Conservation (phyloP, 1,139 yeast genomes). For the Yamadazyma trypodendri region DNA sequence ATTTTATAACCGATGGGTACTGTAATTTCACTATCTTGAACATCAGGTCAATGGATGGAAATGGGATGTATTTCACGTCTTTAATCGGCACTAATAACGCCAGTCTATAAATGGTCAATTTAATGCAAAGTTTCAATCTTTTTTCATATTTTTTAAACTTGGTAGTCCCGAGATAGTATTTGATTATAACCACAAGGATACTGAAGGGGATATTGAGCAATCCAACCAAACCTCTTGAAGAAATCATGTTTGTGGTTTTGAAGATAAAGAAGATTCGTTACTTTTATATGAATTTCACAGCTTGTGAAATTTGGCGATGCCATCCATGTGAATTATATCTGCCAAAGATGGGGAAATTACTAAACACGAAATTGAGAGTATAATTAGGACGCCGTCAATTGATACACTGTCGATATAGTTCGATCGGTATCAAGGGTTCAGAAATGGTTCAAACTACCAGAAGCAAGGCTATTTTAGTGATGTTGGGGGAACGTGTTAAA, state of each 20-base stretch:
- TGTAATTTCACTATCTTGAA: constrained; percentile 6
- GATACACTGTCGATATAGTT: too few relatives aligned
- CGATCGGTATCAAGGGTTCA: too few relatives aligned
- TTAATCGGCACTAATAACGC: constrained; percentile 17
- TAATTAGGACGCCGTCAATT: too few relatives aligned
- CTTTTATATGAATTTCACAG: neutral
- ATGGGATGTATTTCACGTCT: constrained; percentile 13
- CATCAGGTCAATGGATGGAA: constrained; percentile 4
- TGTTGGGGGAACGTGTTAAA: too few relatives aligned
- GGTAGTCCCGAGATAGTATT: constrained; percentile 19
- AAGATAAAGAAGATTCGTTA: too few relatives aligned
- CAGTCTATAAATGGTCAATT: constrained; percentile 20
- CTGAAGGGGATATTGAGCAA: constrained; percentile 11
- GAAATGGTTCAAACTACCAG: too few relatives aligned
- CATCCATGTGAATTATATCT: neutral
- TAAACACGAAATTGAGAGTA: too few relatives aligned
- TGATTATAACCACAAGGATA: constrained; percentile 12
- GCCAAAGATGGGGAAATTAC: neutral
- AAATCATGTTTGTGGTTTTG: constrained; percentile 4
- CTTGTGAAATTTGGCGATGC: constrained; percentile 7
- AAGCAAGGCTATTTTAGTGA: too few relatives aligned
- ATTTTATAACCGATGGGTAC: constrained; percentile 4
- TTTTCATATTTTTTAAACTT: constrained; percentile 20
- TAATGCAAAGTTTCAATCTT: constrained; percentile 18
- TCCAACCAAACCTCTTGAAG: constrained; percentile 3